Percentiles rank a stretch among this genome's conserved stretches.
Conservation (phyloP, 495 filamentous ascomycete genomes). For the Penicillium mononematosum region DNA sequence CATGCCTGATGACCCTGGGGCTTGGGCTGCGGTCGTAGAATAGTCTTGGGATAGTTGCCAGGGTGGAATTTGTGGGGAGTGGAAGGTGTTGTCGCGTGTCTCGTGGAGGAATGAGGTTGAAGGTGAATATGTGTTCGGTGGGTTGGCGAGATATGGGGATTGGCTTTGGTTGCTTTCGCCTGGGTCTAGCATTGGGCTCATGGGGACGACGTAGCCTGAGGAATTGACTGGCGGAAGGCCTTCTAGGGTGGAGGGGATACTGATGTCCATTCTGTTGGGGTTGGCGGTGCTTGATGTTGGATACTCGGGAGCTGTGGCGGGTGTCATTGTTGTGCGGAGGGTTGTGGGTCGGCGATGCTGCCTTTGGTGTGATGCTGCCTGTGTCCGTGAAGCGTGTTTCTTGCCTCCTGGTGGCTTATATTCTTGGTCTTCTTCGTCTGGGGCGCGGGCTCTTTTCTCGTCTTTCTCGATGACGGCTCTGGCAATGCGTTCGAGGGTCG, state of each 20-base stretch:
- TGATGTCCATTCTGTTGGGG: slow-evolving; percentile 11
- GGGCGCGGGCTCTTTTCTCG: slow-evolving; percentile 51
- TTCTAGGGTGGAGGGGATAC: slow-evolving; percentile 37
- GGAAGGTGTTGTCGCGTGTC: slow-evolving; percentile 1
- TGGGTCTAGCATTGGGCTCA: slow-evolving; percentile 22
- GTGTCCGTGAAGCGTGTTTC: slow-evolving; percentile 11
- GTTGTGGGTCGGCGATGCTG: slow-evolving; percentile 15
- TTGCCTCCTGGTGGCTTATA: slow-evolving; percentile 13
- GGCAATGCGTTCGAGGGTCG: slow-evolving; percentile 89
- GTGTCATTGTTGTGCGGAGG: slow-evolving; percentile 14
- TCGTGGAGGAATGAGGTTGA: slow-evolving; percentile 10
- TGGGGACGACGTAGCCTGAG: slow-evolving; percentile 40
- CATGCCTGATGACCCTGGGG: background rate
- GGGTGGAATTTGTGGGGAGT: slow-evolving; percentile 5
- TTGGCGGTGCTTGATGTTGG: slow-evolving; percentile 8
- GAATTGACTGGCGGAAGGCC: slow-evolving; percentile 42
- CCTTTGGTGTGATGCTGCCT: slow-evolving; percentile 12
- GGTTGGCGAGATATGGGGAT: slow-evolving; percentile 7
- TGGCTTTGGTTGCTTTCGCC: slow-evolving; percentile 1
- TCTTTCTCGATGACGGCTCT: slow-evolving; percentile 81
- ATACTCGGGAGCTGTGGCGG: slow-evolving; percentile 1
- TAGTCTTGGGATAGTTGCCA: slow-evolving; percentile 19
- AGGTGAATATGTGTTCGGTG: slow-evolving; percentile 12
- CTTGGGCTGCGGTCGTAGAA: slow-evolving; percentile 8
- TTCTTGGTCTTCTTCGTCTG: slow-evolving; percentile 16